phyloP scores from a whole-genome alignment of 768 basidiomycete genomes.

The Obba rivulosa region DNA sequence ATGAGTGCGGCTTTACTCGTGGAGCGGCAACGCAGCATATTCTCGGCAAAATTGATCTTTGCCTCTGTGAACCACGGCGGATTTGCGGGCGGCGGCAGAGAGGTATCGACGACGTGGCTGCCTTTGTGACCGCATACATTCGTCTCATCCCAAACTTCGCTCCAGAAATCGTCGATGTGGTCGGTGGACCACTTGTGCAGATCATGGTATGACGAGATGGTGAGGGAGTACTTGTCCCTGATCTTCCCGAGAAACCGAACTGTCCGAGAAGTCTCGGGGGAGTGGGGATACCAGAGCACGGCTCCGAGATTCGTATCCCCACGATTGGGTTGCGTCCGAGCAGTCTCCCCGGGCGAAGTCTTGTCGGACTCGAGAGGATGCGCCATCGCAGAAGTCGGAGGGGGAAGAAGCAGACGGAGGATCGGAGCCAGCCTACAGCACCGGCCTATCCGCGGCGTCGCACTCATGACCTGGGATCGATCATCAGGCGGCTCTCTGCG shows the following conservation, averaged over 20 bases:
- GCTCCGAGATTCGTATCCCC: slow-evolving; percentile 9
- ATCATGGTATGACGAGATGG: slow-evolving; percentile 52
- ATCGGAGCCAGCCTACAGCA: not conserved
- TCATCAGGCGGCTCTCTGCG: not conserved
- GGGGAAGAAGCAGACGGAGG: not conserved
- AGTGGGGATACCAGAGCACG: slow-evolving; percentile 37
- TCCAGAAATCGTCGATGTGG: slow-evolving; percentile 65
- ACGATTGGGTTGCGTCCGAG: slow-evolving; percentile 5
- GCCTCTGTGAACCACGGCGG: slow-evolving; percentile 70
- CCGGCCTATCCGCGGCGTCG: not conserved
- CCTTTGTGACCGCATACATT: slow-evolving; percentile 60
- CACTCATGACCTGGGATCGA: not conserved
- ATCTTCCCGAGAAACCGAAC: slow-evolving; percentile 44
- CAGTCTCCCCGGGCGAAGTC: not conserved
- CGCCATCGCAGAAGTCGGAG: not conserved
- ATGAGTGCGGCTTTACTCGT: slow-evolving; percentile 58
- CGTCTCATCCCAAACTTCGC: slow-evolving; percentile 65
- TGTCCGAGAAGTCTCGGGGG: slow-evolving; percentile 38
- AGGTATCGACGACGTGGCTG: slow-evolving; percentile 49
- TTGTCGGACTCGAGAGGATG: not conserved
- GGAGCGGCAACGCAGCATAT: slow-evolving; percentile 61
- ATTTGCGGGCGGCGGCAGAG: slow-evolving; percentile 50
- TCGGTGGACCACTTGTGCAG: slow-evolving; percentile 62
- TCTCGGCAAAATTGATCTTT: slow-evolving; percentile 75
- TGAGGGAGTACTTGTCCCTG: slow-evolving; percentile 41